These are phyloP conservation scores for Zygotorulaspora florentina DNA, from an alignment of 805 yeast genomes.

Conservation along the genomic window DNA sequence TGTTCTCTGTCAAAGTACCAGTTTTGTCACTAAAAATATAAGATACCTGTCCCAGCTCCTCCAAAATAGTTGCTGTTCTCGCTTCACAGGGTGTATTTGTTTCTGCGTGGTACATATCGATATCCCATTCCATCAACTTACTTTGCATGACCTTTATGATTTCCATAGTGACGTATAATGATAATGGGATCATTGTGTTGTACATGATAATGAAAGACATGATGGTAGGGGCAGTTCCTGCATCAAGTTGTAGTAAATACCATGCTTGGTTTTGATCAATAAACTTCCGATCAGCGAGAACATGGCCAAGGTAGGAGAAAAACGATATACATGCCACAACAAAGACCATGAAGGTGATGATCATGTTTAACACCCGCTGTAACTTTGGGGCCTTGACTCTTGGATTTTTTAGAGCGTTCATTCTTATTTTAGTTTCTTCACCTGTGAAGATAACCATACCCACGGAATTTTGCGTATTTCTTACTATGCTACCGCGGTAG, in stretches of 20 bases:
- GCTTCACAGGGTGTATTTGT: conserved; percentile 92
- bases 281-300: conserved; percentile 43
- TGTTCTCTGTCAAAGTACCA: conserved; percentile 92
- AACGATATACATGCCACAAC: conserved; percentile 72
- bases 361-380: conserved; percentile 74
- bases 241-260: conserved; percentile 72
- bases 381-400: conserved; percentile 90
- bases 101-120: conserved; percentile 86
- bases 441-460: conserved; percentile 92
- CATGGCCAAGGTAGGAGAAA: conserved; percentile 77
- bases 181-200: conserved; percentile 91
- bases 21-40: conserved; percentile 95
- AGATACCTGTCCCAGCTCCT: conserved; percentile 95
- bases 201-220: conserved; percentile 98
- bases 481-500: conserved; percentile 83
- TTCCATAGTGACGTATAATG: conserved; percentile 94
- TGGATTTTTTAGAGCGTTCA: conserved; percentile 89
- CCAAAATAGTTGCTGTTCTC: conserved; percentile 90
- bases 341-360: conserved; percentile 82
- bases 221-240: conserved; percentile 80
- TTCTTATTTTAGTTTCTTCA: conserved; percentile 90
- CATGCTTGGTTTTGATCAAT: conserved; percentile 48
- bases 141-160: conserved; percentile 87
- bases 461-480: conserved; percentile 71
- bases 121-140: conserved; percentile 76